Evolutionary conservation across 176 grass and related monocot genomes (phyloP).

Genomic region (Oryza nivara): DNA sequence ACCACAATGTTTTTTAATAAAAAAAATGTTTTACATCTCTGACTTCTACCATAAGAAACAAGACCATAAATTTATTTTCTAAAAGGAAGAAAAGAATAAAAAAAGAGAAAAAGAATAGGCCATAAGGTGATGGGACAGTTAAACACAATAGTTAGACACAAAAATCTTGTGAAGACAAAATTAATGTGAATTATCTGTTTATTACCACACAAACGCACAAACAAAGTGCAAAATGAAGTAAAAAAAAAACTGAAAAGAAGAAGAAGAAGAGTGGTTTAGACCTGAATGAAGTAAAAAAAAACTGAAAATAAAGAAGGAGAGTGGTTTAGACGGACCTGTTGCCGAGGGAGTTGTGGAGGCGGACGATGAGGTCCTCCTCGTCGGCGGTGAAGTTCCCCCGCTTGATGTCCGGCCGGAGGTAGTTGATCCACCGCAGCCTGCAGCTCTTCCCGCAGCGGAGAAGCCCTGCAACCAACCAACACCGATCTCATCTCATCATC

Average conservation of each 20-base stretch:
- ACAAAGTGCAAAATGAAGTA: neutral
- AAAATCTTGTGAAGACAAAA: neutral
- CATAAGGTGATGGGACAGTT: no score
- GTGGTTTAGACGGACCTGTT: constrained; percentile 46
- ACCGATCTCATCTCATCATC: neutral
- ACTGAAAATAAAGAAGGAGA: no score
- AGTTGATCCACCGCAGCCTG: constrained; percentile 71
- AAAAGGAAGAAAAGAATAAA: no score
- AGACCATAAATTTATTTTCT: no score
- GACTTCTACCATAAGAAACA: no score
- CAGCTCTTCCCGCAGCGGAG: constrained; percentile 67
- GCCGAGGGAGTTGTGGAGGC: constrained; percentile 51
- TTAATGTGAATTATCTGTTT: neutral
- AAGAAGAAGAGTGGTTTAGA: neutral
- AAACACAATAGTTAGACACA: neutral
- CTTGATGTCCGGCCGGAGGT: constrained; percentile 73
- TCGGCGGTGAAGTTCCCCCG: constrained; percentile 63
- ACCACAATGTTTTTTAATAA: neutral
- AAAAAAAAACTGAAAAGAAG: neutral
- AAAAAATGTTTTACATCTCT: no score
- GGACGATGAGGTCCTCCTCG: constrained; percentile 59
- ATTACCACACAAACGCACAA: neutral
- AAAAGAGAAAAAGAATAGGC: no score
- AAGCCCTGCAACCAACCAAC: constrained; percentile 29
- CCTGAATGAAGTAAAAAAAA: neutral